Conservation (phyloP, 2,329 filamentous ascomycete species). For the Colletotrichum acutatum region DNA sequence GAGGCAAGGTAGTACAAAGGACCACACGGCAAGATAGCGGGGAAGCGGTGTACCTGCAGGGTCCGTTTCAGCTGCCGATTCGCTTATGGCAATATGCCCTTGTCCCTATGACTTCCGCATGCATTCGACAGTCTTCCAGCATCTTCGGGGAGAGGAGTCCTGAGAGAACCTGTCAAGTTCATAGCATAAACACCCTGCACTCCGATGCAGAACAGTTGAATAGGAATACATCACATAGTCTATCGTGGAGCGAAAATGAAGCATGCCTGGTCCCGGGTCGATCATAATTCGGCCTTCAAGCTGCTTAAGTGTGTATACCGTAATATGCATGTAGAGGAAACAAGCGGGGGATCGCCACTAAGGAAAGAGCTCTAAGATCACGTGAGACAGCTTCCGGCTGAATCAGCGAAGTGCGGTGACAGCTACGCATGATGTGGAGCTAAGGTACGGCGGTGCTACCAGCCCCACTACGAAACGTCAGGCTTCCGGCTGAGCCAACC, state of each 20-base stretch:
- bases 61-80: slow-evolving; percentile 34
- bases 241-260: background rate
- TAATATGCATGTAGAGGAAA: slow-evolving; percentile 12
- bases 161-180: background rate
- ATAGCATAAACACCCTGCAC: background rate
- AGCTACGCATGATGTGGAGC: slow-evolving; percentile 24
- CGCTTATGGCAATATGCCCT: slow-evolving; percentile 25
- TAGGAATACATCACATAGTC: background rate
- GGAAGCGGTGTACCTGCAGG: slow-evolving; percentile 37
- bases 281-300: too few relatives aligned
- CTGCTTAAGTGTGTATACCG: background rate
- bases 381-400: slow-evolving; percentile 9
- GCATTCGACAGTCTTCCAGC: slow-evolving; percentile 22
- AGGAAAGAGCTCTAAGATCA: background rate
- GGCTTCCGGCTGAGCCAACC: slow-evolving; percentile 42
- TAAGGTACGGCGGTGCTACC: slow-evolving; percentile 31
- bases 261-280: too few relatives aligned
- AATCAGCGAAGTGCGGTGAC: slow-evolving; percentile 24
- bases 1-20: slow-evolving; percentile 26
- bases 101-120: background rate
- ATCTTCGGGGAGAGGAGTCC: slow-evolving; percentile 1
- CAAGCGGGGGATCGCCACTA: slow-evolving; percentile 29
- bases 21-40: slow-evolving; percentile 22
- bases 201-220: background rate
- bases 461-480: slow-evolving; percentile 49